Conservation (phyloP, 129 eudicot species). For the Silybum marianum region DNA sequence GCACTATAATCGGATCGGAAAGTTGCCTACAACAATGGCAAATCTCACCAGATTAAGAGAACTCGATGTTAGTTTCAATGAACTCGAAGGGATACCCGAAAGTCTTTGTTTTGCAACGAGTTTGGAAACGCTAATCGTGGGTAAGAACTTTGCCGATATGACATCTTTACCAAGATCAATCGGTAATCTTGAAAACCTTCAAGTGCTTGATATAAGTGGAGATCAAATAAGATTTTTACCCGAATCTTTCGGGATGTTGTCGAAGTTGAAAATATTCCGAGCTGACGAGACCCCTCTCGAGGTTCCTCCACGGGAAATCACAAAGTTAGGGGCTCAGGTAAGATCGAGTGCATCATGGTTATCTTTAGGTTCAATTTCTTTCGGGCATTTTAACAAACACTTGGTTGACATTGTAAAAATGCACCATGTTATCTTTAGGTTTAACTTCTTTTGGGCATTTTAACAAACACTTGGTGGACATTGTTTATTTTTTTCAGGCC, state of each 20-base stretch:
- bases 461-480: slow-evolving; percentile 11
- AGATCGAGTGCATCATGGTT: slow-evolving; percentile 18
- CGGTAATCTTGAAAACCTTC: slow-evolving; percentile 79
- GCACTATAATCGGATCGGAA: slow-evolving; percentile 62
- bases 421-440: slow-evolving; percentile 11
- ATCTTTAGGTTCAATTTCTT: not conserved
- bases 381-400: slow-evolving; percentile 5
- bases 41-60: slow-evolving; percentile 54
- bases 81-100: slow-evolving; percentile 78
- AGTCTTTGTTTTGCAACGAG: slow-evolving; percentile 59
- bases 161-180: slow-evolving; percentile 69
- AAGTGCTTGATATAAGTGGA: slow-evolving; percentile 81
- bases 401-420: slow-evolving; percentile 18
- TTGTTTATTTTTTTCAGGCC: slow-evolving; percentile 42
- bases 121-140: slow-evolving; percentile 54
- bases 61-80: slow-evolving; percentile 82
- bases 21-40: slow-evolving; percentile 79
- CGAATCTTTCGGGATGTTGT: slow-evolving; percentile 68
- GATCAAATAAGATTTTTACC: slow-evolving; percentile 75
- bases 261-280: slow-evolving; percentile 56
- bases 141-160: slow-evolving; percentile 85
- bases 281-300: slow-evolving; percentile 84
- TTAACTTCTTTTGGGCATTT: not conserved
- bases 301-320: slow-evolving; percentile 71
- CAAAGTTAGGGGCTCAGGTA: slow-evolving; percentile 85